These are phyloP conservation scores for Coemansia sp. DNA, from an alignment of 192 early-diverging fungal species.

Conservation along the genomic window DNA sequence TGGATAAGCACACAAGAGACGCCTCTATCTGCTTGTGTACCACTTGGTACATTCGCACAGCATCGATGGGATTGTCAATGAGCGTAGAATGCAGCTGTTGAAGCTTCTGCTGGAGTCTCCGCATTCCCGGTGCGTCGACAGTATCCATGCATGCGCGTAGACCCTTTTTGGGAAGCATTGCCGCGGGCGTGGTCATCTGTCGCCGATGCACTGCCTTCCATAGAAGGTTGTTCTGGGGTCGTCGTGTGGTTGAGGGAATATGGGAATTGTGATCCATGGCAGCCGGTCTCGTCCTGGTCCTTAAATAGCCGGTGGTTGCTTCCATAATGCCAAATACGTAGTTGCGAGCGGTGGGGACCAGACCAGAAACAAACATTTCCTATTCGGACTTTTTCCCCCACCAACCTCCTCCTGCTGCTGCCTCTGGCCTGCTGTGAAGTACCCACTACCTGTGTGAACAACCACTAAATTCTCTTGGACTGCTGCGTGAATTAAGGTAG, in stretches of 20 bases:
- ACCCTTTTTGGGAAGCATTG: not conserved
- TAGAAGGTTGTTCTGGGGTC: too few species aligned
- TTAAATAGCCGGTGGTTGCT: not conserved
- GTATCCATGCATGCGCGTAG: not conserved
- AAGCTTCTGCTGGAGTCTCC: not conserved
- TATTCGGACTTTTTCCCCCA: not conserved
- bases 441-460: too few species aligned
- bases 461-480: too few species aligned
- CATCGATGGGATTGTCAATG: not conserved
- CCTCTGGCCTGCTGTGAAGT: not conserved
- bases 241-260: not conserved
- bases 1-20: not conserved
- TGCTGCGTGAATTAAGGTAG: too few species aligned
- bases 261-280: too few species aligned
- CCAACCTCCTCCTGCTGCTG: not conserved
- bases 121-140: not conserved
- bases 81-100: not conserved
- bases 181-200: too few species aligned
- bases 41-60: constrained; percentile 14
- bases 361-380: not conserved
- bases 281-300: not conserved
- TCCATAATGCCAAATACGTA: not conserved
- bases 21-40: constrained; percentile 1
- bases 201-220: too few species aligned
- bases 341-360: not conserved